A percentile compares a stretch with the other conserved stretches of the same genome.
phyloP scores from a whole-genome alignment of 2,329 filamentous ascomycete genomes.

The Colletotrichum karsti region DNA sequence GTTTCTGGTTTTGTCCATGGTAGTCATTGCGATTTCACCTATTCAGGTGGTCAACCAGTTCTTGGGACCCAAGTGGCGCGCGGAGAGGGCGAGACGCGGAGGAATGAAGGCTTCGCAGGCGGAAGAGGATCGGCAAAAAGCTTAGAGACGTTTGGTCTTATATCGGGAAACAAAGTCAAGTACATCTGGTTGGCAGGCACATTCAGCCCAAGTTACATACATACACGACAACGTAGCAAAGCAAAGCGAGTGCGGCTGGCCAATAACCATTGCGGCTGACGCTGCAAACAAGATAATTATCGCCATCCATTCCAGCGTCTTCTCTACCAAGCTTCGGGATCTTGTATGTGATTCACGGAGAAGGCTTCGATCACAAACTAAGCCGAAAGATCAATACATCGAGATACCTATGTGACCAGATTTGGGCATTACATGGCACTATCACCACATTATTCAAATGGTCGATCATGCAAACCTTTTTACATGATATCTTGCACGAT shows the following conservation, averaged over 20 bases:
- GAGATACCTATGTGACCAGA: too few relatives aligned
- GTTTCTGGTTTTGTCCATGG: conserved; percentile 9
- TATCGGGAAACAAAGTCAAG: not conserved
- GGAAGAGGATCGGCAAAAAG: conserved; percentile 15
- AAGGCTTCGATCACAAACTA: too few relatives aligned
- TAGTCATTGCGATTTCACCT: conserved; percentile 16
- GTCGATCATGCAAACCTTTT: not conserved
- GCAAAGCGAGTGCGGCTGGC: too few relatives aligned
- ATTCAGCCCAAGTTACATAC: not conserved
- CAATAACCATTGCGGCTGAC: too few relatives aligned
- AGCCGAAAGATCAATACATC: too few relatives aligned
- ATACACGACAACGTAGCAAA: not conserved
- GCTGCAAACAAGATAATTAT: too few relatives aligned
- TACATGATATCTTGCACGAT: too few relatives aligned
- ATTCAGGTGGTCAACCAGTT: conserved; percentile 26
- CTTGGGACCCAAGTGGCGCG: conserved; percentile 24
- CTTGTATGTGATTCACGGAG: too few relatives aligned
- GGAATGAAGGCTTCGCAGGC: not conserved
- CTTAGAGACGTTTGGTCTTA: not conserved
- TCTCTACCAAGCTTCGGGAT: too few relatives aligned
- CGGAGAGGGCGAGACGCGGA: conserved; percentile 4
- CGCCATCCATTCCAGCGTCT: too few relatives aligned
- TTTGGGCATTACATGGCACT: too few relatives aligned
- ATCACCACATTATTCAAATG: too few relatives aligned
- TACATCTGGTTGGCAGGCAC: not conserved